phyloP scores from a whole-genome alignment of 805 yeast species.

The Yarrowia divulgata region DNA sequence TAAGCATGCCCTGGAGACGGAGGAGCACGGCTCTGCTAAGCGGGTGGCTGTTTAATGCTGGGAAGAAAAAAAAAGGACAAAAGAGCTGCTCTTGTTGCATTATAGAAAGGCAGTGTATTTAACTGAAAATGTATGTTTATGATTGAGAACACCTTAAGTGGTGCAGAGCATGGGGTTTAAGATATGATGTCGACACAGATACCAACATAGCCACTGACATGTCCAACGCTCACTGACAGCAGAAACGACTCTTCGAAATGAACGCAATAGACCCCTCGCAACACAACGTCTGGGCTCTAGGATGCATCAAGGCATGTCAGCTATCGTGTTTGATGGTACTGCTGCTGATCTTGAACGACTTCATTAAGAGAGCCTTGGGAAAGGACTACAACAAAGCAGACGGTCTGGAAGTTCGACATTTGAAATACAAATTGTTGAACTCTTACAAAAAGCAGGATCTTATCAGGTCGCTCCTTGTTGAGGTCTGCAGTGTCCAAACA shows the following conservation, averaged over 20 bases:
- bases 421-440: too few species aligned
- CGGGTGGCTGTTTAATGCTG: constrained; percentile 18
- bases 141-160: background rate
- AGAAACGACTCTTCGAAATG: background rate
- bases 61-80: background rate
- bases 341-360: constrained; percentile 3
- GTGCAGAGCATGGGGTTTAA: background rate
- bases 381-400: background rate
- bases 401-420: background rate
- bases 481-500: background rate
- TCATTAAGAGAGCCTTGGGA: constrained; percentile 12
- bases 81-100: constrained; percentile 26
- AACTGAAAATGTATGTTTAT: constrained; percentile 10
- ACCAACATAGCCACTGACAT: background rate
- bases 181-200: background rate
- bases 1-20: constrained; percentile 11
- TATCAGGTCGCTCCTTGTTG: background rate
- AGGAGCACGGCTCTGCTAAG: background rate
- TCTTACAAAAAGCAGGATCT: background rate
- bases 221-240: background rate
- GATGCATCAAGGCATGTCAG: background rate
- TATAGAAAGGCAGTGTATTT: constrained; percentile 24
- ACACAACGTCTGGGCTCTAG: background rate
- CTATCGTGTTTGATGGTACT: background rate
- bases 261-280: background rate